Evolutionary conservation across 129 eudicot species (phyloP).

Genomic region (Flaveria bidentis): DNA sequence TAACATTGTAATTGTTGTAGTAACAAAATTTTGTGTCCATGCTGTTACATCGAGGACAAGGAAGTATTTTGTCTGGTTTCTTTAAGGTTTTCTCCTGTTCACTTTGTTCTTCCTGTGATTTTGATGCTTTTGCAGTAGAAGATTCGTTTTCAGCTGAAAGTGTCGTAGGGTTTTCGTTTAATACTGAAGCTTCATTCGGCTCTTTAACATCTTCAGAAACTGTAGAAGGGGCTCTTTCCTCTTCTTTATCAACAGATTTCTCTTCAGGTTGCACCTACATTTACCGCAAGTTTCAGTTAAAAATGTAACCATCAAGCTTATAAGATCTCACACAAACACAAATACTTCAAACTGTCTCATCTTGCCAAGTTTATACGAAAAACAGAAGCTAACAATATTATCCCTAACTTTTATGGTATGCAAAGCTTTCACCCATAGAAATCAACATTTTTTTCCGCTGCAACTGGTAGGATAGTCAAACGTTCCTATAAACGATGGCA

Average conservation of each 20-base stretch:
- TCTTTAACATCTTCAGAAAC: constrained; percentile 48
- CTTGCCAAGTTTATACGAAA: too few relatives aligned
- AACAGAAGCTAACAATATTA: too few relatives aligned
- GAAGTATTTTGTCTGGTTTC: constrained; percentile 81
- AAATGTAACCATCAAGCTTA: neutral
- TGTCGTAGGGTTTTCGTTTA: constrained; percentile 36
- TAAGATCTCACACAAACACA: neutral
- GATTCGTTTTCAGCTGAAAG: constrained; percentile 44
- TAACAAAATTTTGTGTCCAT: constrained; percentile 92
- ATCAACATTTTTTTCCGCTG: too few relatives aligned
- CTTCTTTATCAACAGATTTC: constrained; percentile 36
- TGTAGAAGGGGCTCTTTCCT: constrained; percentile 41
- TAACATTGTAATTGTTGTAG: constrained; percentile 83
- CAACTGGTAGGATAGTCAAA: neutral
- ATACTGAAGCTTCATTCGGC: constrained; percentile 28
- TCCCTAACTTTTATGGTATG: too few relatives aligned
- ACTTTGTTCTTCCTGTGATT: constrained; percentile 59
- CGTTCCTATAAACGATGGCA: too few relatives aligned
- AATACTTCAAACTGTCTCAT: too few relatives aligned
- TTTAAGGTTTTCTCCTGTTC: constrained; percentile 71
- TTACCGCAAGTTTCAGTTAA: constrained; percentile 23
- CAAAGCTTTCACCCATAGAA: too few relatives aligned
- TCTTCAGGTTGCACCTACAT: constrained; percentile 43
- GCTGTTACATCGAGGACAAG: constrained; percentile 89
- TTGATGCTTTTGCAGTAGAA: constrained; percentile 39